Conservation (phyloP, 129 eudicot genomes). For the Oenanthe sinensis region DNA sequence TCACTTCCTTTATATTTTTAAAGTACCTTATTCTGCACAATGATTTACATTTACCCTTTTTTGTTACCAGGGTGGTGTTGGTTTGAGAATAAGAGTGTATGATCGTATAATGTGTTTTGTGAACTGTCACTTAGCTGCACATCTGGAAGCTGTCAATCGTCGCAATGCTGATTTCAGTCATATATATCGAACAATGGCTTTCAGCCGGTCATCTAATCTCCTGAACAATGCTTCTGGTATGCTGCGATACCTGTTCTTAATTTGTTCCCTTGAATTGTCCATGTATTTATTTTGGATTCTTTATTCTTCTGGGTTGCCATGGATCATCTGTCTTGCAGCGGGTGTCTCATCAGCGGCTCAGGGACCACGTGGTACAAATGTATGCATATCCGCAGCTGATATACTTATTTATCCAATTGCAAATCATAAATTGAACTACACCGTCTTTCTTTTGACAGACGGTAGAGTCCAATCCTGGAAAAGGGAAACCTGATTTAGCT, state of each 20-base stretch:
- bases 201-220: conserved; percentile 44
- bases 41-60: neutral
- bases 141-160: conserved; percentile 87
- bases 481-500: conserved; percentile 88
- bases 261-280: conserved; percentile 75
- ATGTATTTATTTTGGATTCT: conserved; percentile 78
- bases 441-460: conserved; percentile 19
- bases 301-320: conserved; percentile 79
- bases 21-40: neutral
- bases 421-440: neutral
- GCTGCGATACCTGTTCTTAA: conserved; percentile 68
- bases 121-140: conserved; percentile 98
- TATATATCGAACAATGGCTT: conserved; percentile 63
- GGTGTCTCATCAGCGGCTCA: conserved; percentile 71
- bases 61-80: conserved; percentile 87
- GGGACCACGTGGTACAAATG: conserved; percentile 57
- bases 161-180: conserved; percentile 95
- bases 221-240: conserved; percentile 79
- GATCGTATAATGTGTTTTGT: conserved; percentile 84
- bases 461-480: conserved; percentile 50
- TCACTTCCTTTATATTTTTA: neutral
- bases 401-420: neutral
- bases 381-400: conserved; percentile 16
- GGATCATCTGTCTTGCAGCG: conserved; percentile 88
- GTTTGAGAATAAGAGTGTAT: conserved; percentile 86